phyloP scores from a whole-genome alignment of 2,329 filamentous ascomycete species.

The Pseudocercospora macadamiae region DNA sequence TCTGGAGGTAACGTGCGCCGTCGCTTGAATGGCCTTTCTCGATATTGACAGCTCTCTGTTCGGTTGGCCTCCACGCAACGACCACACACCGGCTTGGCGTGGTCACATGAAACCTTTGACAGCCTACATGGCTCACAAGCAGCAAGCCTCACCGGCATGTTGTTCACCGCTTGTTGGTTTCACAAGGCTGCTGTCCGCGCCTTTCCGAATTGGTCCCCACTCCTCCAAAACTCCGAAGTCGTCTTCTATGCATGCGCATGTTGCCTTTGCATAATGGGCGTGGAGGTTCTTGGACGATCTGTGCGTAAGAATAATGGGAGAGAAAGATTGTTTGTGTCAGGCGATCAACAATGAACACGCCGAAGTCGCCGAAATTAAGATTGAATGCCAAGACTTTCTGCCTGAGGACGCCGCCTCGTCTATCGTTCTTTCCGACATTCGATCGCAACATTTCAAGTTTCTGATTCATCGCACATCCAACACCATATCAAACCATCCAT shows the following conservation, averaged over 20 bases:
- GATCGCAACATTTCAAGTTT: too few species aligned
- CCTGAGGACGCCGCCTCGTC: not conserved
- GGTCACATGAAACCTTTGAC: conserved; percentile 37
- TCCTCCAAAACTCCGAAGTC: not conserved
- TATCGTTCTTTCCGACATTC: too few species aligned
- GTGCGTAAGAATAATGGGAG: not conserved
- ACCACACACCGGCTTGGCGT: conserved; percentile 33
- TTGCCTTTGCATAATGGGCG: too few species aligned
- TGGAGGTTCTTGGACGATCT: too few species aligned
- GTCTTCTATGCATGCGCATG: not conserved
- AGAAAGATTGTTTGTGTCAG: not conserved
- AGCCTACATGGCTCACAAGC: conserved; percentile 37
- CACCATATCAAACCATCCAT: conserved; percentile 81
- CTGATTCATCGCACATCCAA: too few species aligned
- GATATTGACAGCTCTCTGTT: conserved; percentile 30
- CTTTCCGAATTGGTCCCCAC: too few species aligned
- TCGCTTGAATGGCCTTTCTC: conserved; percentile 36
- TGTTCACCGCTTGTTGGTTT: not conserved
- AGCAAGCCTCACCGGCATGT: conserved; percentile 24
- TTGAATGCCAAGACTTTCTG: not conserved
- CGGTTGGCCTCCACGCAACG: conserved; percentile 31
- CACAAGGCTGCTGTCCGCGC: not conserved
- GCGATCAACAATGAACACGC: not conserved
- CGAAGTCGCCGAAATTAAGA: conserved; percentile 2
- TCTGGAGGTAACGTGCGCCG: conserved; percentile 10